These are phyloP conservation scores for Polygonum aviculare DNA, from an alignment of 148 eudicot genomes.

Conservation along the genomic window DNA sequence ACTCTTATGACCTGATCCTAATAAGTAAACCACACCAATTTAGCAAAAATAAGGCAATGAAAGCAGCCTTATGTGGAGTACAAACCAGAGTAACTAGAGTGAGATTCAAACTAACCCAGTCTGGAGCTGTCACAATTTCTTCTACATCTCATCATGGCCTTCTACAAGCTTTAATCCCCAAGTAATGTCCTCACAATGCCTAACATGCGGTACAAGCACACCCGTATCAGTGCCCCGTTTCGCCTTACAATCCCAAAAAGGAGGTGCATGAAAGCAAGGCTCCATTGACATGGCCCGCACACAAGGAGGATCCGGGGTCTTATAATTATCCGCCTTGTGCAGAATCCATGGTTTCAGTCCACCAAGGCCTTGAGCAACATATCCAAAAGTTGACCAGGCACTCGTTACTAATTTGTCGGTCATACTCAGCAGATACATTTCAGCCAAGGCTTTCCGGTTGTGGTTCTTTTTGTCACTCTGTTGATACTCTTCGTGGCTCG, in stretches of 20 bases:
- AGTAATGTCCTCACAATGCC: conserved; percentile 91
- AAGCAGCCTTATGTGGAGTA: neutral
- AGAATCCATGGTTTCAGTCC: conserved; percentile 94
- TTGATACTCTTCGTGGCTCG: conserved; percentile 78
- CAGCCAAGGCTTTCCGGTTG: conserved; percentile 85
- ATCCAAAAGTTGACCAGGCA: conserved; percentile 90
- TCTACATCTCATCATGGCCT: conserved; percentile 20
- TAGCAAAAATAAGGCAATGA: neutral
- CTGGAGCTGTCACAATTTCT: neutral
- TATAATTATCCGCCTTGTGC: conserved; percentile 59
- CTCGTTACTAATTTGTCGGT: conserved; percentile 80
- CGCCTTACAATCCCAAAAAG: conserved; percentile 74
- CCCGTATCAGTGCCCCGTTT: conserved; percentile 61
- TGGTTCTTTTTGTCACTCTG: conserved; percentile 58
- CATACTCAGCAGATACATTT: conserved; percentile 82
- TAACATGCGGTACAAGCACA: conserved; percentile 65
- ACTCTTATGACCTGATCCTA: neutral
- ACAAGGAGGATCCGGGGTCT: conserved; percentile 75
- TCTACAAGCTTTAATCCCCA: conserved; percentile 93
- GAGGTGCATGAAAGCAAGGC: conserved; percentile 94
- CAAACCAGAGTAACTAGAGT: neutral
- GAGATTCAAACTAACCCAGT: neutral
- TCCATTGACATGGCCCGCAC: conserved; percentile 71
- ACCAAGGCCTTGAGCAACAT: conserved; percentile 91
- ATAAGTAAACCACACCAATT: neutral